Percentiles rank a stretch among this genome's conserved stretches.
phyloP scores from a whole-genome alignment of 345 rosid genomes.

The Microthlaspi erraticum region DNA sequence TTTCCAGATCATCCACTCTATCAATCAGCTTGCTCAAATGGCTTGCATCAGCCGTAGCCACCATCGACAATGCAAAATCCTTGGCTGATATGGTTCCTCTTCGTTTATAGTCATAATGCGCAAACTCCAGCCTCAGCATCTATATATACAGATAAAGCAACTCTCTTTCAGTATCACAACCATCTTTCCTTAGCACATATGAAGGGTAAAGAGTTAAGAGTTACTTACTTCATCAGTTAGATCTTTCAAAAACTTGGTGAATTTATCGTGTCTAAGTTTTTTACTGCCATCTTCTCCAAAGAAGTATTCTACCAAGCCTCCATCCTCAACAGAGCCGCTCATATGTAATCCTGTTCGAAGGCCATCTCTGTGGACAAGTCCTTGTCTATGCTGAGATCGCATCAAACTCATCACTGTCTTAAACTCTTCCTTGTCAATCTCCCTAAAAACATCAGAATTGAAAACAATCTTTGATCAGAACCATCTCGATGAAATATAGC shows the following conservation, averaged over 20 bases:
- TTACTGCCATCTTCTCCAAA: slow-evolving; percentile 81
- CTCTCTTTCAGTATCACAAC: background rate
- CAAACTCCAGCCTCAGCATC: slow-evolving; percentile 87
- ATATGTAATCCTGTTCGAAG: slow-evolving; percentile 66
- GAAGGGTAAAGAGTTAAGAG: slow-evolving; percentile 2
- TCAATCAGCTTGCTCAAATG: slow-evolving; percentile 68
- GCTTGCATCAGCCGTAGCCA: slow-evolving; percentile 91
- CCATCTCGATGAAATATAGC: slow-evolving; percentile 23
- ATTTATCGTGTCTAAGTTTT: slow-evolving; percentile 71
- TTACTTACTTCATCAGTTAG: slow-evolving; percentile 74
- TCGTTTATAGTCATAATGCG: slow-evolving; percentile 82
- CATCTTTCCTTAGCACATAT: background rate
- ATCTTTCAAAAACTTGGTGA: slow-evolving; percentile 72
- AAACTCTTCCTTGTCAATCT: slow-evolving; percentile 82
- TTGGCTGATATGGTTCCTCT: slow-evolving; percentile 74
- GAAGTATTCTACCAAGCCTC: slow-evolving; percentile 85
- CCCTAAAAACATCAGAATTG: slow-evolving; percentile 59
- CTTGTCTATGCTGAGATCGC: slow-evolving; percentile 88
- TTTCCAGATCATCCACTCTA: slow-evolving; percentile 66
- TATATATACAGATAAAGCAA: slow-evolving; percentile 38
- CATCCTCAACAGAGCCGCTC: slow-evolving; percentile 70
- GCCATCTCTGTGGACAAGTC: slow-evolving; percentile 72
- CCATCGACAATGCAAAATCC: slow-evolving; percentile 94
- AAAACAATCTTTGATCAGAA: slow-evolving; percentile 23
- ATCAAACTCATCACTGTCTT: slow-evolving; percentile 92